These are phyloP conservation scores for Flaveria ramosissima DNA, from an alignment of 129 eudicot species.

Conservation along the genomic window DNA sequence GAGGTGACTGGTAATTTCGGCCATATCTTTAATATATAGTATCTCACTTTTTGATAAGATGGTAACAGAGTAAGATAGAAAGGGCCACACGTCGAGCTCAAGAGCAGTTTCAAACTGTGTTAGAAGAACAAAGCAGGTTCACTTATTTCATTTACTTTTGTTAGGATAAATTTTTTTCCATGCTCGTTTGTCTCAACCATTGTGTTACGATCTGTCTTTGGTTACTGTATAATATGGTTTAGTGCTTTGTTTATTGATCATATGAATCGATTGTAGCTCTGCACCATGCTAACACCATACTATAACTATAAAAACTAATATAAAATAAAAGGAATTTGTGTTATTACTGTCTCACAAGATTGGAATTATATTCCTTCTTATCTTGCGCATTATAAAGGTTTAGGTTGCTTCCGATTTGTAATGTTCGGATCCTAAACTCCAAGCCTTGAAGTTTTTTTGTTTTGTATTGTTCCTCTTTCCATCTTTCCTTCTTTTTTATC, in stretches of 20 bases:
- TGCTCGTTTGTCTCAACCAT: constrained; percentile 11
- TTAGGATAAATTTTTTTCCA: constrained; percentile 3
- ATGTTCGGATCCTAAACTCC: no score
- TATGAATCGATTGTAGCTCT: no score
- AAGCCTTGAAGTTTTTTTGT: no score
- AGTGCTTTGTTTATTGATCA: no score
- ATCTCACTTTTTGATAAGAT: constrained; percentile 26
- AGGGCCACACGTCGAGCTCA: constrained; percentile 95
- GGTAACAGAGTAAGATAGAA: constrained; percentile 82
- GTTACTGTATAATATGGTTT: no score
- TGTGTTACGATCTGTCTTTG: not conserved
- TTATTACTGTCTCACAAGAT: no score
- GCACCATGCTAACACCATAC: no score
- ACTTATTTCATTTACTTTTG: constrained; percentile 14
- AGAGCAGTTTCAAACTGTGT: constrained; percentile 94
- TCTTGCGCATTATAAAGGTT: not conserved
- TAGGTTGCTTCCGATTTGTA: not conserved
- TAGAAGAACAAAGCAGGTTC: constrained; percentile 98
- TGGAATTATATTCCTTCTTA: not conserved
- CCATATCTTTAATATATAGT: constrained; percentile 25
- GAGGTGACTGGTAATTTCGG: constrained; percentile 1
- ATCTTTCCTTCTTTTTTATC: no score
- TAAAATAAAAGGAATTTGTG: no score
- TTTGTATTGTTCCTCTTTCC: no score
- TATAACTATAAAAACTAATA: no score